Conservation (phyloP, 345 rosid genomes). For the Melaleuca quinquenervia region DNA sequence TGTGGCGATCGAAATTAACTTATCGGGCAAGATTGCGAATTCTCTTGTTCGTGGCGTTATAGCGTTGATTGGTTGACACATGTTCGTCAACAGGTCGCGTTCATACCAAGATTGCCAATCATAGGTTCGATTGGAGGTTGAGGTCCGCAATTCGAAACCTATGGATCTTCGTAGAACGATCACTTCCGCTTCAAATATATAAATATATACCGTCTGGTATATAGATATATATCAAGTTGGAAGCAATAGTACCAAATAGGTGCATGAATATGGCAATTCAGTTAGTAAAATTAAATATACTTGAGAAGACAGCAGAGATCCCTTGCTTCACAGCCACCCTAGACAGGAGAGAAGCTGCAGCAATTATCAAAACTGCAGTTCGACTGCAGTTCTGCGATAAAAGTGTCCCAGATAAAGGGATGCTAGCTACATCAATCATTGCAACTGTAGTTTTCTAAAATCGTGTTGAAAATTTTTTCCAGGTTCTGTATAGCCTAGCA, state of each 20-base stretch:
- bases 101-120: too few relatives aligned
- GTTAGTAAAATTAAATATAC: neutral
- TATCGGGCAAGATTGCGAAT: too few relatives aligned
- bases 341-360: neutral
- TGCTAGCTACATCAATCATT: neutral
- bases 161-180: too few relatives aligned
- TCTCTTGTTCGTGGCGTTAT: too few relatives aligned
- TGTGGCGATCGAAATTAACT: too few relatives aligned
- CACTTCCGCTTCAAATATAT: too few relatives aligned
- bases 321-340: neutral
- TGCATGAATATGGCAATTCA: neutral
- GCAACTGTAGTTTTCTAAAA: neutral
- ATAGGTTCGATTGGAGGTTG: too few relatives aligned
- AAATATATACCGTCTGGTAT: too few relatives aligned
- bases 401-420: neutral
- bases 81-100: too few relatives aligned
- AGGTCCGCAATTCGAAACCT: too few relatives aligned
- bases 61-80: too few relatives aligned
- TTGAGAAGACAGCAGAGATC: neutral
- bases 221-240: too few relatives aligned
- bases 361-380: neutral
- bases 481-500: neutral
- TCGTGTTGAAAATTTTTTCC: neutral
- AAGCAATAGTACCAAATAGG: neutral
- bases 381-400: neutral